phyloP scores from a whole-genome alignment of 768 basidiomycete genomes.

The Termitomyces sp. region DNA sequence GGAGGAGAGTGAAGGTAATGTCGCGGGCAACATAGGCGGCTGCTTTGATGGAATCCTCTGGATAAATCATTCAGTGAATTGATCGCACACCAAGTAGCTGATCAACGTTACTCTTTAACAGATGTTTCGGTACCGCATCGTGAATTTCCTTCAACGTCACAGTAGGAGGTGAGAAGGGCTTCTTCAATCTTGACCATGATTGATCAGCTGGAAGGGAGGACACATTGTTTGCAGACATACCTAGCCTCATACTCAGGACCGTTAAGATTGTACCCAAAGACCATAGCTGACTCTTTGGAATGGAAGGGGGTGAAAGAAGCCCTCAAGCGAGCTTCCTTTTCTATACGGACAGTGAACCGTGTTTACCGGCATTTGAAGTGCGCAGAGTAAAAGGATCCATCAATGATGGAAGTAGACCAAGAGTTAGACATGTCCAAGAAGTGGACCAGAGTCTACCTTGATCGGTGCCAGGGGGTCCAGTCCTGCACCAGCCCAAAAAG shows the following conservation, averaged over 20 bases:
- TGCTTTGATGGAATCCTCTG: slow-evolving; percentile 33
- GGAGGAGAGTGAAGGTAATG: slow-evolving; percentile 31
- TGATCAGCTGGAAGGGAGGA: neutral
- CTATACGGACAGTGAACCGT: slow-evolving; percentile 8
- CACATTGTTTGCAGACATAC: slow-evolving; percentile 13
- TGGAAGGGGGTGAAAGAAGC: neutral
- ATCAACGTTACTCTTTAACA: slow-evolving; percentile 30
- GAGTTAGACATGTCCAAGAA: neutral
- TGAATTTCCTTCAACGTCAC: slow-evolving; percentile 48
- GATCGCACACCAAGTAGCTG: neutral
- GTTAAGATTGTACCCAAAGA: slow-evolving; percentile 23
- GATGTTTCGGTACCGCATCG: slow-evolving; percentile 48
- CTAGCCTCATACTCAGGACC: slow-evolving; percentile 36
- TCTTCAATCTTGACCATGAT: slow-evolving; percentile 24
- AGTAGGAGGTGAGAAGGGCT: slow-evolving; percentile 43
- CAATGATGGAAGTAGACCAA: slow-evolving; percentile 2
- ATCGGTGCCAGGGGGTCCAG: slow-evolving; percentile 5
- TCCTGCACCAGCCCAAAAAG: neutral
- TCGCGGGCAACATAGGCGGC: slow-evolving; percentile 39
- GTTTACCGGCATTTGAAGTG: slow-evolving; percentile 3
- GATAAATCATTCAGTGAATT: neutral
- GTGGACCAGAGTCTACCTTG: slow-evolving; percentile 1
- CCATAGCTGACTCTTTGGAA: slow-evolving; percentile 11
- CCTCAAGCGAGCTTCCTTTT: neutral
- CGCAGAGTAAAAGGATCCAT: slow-evolving; percentile 6